Evolutionary conservation across 1,284 basidiomycete genomes (phyloP).

Genomic region (Gymnopus androsaceus): DNA sequence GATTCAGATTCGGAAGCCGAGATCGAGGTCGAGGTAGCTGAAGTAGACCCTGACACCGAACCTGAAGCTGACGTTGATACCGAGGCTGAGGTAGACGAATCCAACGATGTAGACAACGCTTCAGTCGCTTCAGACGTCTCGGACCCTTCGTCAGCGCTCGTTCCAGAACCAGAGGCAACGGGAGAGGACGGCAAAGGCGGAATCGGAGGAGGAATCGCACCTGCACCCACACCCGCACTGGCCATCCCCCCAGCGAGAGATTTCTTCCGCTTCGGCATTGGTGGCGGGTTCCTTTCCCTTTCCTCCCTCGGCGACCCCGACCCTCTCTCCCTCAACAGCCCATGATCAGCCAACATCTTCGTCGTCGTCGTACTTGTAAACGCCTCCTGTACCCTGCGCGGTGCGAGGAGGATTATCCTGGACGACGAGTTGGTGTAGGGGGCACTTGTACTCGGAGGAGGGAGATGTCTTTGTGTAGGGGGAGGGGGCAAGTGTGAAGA

Average conservation of each 20-base stretch:
- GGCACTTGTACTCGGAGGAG: constrained; percentile 8
- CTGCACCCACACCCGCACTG: no score
- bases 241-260: constrained; percentile 26
- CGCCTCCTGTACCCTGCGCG: constrained; percentile 70
- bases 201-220: neutral
- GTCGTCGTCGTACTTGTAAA: constrained; percentile 80
- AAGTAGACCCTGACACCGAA: no score
- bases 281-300: constrained; percentile 11
- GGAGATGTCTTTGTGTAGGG: no score
- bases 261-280: constrained; percentile 17
- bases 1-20: no score
- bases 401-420: constrained; percentile 62
- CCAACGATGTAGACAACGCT: no score
- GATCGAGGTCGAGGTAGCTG: no score
- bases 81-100: no score
- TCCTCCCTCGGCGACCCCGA: constrained; percentile 23
- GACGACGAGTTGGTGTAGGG: constrained; percentile 9
- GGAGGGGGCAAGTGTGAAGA: no score
- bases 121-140: no score
- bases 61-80: no score
- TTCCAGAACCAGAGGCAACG: no score
- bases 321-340: constrained; percentile 36
- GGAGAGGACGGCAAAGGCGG: constrained; percentile 12
- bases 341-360: constrained; percentile 64
- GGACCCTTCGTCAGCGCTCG: no score